These are phyloP conservation scores for Dispira parvispora DNA, from an alignment of 192 early-diverging fungal species.

Conservation along the genomic window DNA sequence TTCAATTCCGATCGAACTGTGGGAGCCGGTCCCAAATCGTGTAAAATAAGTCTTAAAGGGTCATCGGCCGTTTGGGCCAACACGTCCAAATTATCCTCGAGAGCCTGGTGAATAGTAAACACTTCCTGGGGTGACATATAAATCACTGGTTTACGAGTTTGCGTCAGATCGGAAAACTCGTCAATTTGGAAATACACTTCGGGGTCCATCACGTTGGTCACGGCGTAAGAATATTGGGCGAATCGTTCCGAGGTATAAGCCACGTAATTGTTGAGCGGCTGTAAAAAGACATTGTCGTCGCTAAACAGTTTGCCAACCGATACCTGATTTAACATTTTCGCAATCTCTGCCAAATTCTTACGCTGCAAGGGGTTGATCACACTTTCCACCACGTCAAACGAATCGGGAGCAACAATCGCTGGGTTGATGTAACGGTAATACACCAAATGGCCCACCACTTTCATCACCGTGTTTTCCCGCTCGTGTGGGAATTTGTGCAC, in stretches of 20 bases:
- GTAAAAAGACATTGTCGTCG: constrained; percentile 47
- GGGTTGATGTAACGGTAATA: constrained; percentile 99
- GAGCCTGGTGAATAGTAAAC: constrained; percentile 68
- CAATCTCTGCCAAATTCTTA: constrained; percentile 91
- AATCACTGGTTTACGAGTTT: constrained; percentile 67
- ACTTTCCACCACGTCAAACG: constrained; percentile 84
- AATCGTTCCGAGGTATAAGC: constrained; percentile 61
- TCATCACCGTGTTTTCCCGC: constrained; percentile 61
- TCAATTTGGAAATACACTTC: constrained; percentile 86
- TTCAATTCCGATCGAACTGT: constrained; percentile 21
- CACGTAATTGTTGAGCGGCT: constrained; percentile 71
- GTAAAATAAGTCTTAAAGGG: constrained; percentile 42
- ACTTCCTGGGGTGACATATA: constrained; percentile 86
- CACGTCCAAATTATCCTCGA: constrained; percentile 64
- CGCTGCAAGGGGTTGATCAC: constrained; percentile 74
- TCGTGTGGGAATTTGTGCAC: constrained; percentile 68
- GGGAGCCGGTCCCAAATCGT: constrained; percentile 46
- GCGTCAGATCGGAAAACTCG: constrained; percentile 65
- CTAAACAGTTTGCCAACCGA: constrained; percentile 70
- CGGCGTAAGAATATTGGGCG: constrained; percentile 67
- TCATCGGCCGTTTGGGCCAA: constrained; percentile 38
- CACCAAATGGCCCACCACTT: constrained; percentile 83
- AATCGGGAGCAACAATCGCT: constrained; percentile 92
- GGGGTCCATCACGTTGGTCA: constrained; percentile 68
- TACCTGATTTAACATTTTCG: constrained; percentile 91